Conservation (phyloP, 192 early-diverging fungal genomes). For the Coemansia sp. region DNA sequence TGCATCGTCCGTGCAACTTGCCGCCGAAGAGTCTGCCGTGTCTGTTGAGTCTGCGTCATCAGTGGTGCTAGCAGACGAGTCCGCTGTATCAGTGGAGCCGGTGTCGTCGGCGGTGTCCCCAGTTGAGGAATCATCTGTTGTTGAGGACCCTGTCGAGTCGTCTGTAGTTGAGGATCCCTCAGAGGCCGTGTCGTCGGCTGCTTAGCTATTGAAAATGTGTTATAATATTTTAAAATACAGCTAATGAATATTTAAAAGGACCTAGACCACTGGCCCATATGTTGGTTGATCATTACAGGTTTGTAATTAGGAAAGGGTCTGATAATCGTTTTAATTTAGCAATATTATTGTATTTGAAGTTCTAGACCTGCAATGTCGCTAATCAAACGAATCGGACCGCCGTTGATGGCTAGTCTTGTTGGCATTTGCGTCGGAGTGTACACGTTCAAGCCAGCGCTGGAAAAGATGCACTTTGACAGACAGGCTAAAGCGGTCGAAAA, state of each 20-base stretch:
- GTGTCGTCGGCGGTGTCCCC: no score
- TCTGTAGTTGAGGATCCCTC: no score
- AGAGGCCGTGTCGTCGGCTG: no score
- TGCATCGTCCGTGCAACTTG: neutral
- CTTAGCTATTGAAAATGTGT: no score
- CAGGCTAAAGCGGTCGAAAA: constrained; percentile 7
- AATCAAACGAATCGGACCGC: constrained; percentile 21
- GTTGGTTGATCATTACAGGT: no score
- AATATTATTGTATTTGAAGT: no score
- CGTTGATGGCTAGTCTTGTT: constrained; percentile 19
- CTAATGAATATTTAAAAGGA: neutral
- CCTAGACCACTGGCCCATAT: neutral
- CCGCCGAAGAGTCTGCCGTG: neutral
- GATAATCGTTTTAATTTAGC: no score
- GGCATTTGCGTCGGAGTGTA: constrained; percentile 30
- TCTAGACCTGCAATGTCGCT: constrained; percentile 9
- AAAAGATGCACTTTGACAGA: constrained; percentile 6
- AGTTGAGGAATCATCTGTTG: neutral
- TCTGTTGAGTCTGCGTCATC: no score
- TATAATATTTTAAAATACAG: neutral
- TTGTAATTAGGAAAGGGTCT: no score
- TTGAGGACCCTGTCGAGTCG: neutral
- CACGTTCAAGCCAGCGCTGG: constrained; percentile 28
- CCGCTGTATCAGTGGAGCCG: neutral
- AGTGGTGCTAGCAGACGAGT: neutral